phyloP scores from a whole-genome alignment of 2,329 filamentous ascomycete genomes.

The Ophiostoma populinum region DNA sequence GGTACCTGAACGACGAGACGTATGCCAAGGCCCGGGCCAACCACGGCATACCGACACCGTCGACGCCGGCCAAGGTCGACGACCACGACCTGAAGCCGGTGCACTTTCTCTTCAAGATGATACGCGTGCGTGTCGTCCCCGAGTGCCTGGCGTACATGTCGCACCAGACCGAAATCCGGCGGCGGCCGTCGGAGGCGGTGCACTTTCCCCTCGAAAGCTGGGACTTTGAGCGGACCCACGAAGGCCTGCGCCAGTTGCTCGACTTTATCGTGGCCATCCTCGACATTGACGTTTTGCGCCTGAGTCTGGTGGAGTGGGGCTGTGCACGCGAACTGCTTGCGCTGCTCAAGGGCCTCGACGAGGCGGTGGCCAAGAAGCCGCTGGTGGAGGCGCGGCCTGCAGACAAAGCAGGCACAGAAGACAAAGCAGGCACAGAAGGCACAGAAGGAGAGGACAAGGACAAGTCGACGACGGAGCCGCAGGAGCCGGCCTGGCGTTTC shows the following conservation, averaged over 20 bases:
- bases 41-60: conserved; percentile 16
- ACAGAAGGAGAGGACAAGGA: conserved; percentile 13
- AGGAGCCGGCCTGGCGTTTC: conserved; percentile 48
- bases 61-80: conserved; percentile 20
- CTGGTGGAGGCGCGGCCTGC: conserved; percentile 27
- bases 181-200: conserved; percentile 54
- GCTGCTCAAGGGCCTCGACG: conserved; percentile 71
- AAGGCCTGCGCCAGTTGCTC: conserved; percentile 84
- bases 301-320: conserved; percentile 81
- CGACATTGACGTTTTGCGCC: conserved; percentile 68
- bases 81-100: conserved; percentile 46
- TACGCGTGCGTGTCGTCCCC: conserved; percentile 80
- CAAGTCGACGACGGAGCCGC: conserved; percentile 30
- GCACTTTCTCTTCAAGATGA: conserved; percentile 84
- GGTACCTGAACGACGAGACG: conserved; percentile 6
- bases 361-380: conserved; percentile 69
- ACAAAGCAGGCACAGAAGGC: conserved; percentile 15
- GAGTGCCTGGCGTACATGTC: conserved; percentile 92
- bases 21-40: background rate
- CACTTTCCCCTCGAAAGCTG: conserved; percentile 90
- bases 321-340: conserved; percentile 77
- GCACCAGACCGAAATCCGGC: conserved; percentile 76
- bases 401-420: conserved; percentile 7
- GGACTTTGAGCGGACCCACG: conserved; percentile 96
- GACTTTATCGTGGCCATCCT: conserved; percentile 85